These are phyloP conservation scores for Dendrobium chrysotoxum DNA, from an alignment of 106 monocot genomes.

Conservation along the genomic window DNA sequence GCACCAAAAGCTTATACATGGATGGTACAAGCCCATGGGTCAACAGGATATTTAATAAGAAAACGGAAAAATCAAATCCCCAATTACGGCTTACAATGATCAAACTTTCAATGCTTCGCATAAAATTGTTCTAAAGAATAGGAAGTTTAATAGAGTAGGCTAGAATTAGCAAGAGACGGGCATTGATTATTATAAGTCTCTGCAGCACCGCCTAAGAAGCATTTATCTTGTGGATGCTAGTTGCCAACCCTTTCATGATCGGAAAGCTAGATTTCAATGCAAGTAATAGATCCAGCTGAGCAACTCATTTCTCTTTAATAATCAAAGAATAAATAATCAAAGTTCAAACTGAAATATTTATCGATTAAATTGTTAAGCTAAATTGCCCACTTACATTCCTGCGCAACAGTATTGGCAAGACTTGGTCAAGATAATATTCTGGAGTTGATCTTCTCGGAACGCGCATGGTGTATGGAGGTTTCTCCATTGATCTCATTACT, in stretches of 20 bases:
- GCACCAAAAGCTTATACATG: neutral
- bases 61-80: neutral
- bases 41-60: neutral
- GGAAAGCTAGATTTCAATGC: neutral
- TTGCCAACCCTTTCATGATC: neutral
- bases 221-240: neutral
- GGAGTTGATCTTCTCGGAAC: constrained; percentile 74
- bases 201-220: neutral
- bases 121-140: no score
- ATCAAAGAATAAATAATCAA: neutral
- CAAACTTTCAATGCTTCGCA: no score
- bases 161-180: neutral
- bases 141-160: neutral
- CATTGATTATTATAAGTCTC: neutral
- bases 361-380: neutral
- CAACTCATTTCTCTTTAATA: neutral
- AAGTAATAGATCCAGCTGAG: neutral
- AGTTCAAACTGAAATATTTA: neutral
- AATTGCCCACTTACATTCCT: constrained; percentile 53
- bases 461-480: constrained; percentile 88
- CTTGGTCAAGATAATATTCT: constrained; percentile 71
- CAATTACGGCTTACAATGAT: neutral
- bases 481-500: constrained; percentile 82
- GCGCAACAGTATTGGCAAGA: constrained; percentile 68
- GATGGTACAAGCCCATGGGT: neutral